phyloP scores from a whole-genome alignment of 768 basidiomycete species.

The Boletus rubroflammeus region DNA sequence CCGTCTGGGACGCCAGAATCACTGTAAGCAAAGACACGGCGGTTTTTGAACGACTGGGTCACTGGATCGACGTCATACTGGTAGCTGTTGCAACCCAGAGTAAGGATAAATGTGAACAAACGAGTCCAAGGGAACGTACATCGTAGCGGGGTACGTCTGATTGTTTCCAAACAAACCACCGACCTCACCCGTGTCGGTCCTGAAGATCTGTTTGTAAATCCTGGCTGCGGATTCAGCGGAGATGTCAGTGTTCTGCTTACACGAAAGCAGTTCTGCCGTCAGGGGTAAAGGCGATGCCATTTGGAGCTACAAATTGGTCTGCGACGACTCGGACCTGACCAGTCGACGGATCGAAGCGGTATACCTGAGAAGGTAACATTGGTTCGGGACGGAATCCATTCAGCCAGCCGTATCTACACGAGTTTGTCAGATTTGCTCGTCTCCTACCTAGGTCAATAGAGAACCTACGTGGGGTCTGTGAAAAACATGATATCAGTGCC shows the following conservation, averaged over 20 bases:
- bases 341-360: conserved; percentile 10
- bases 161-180: conserved; percentile 46
- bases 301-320: conserved; percentile 34
- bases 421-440: background rate
- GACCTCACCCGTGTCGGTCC: conserved; percentile 31
- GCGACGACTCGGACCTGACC: background rate
- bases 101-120: background rate
- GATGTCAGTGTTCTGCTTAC: conserved; percentile 30
- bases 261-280: conserved; percentile 66
- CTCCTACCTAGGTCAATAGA: background rate
- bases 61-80: conserved; percentile 60
- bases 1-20: conserved; percentile 70
- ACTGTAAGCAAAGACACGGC: conserved; percentile 62
- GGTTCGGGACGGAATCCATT: conserved; percentile 65
- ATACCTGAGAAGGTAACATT: conserved; percentile 35
- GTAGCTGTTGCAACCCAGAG: conserved; percentile 42
- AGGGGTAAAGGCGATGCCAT: conserved; percentile 70
- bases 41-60: conserved; percentile 52
- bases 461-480: conserved; percentile 62
- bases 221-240: background rate
- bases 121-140: conserved; percentile 46
- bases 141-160: conserved; percentile 60
- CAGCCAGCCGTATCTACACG: conserved; percentile 56
- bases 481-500: conserved; percentile 66
- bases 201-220: conserved; percentile 20